A percentile compares a stretch with the other conserved stretches of the same genome.
These are phyloP conservation scores for Helicocarpus griseus DNA, from an alignment of 2,329 filamentous ascomycete species.

Conservation along the genomic window DNA sequence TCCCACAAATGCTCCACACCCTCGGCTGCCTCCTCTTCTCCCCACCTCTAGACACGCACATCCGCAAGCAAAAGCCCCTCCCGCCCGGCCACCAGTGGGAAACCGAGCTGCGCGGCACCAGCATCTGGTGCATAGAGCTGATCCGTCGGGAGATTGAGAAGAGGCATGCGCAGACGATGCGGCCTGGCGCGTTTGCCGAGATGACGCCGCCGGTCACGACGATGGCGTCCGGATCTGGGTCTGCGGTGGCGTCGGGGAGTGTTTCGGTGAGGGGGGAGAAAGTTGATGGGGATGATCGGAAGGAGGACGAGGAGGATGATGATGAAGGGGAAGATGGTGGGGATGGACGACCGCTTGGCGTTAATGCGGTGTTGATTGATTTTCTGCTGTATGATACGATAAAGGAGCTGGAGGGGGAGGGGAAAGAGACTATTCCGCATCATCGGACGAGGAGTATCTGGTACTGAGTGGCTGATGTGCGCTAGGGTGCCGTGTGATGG, in stretches of 20 bases:
- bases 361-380: slow-evolving; percentile 90
- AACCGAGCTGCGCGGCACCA: slow-evolving; percentile 80
- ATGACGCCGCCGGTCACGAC: background rate
- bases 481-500: too few species aligned
- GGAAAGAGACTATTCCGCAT: slow-evolving; percentile 54
- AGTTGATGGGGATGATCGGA: background rate
- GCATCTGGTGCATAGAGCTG: slow-evolving; percentile 92
- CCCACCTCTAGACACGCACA: slow-evolving; percentile 62
- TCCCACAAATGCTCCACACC: slow-evolving; percentile 83
- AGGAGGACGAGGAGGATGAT: slow-evolving; percentile 7
- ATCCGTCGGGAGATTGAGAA: slow-evolving; percentile 70
- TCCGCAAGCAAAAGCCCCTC: slow-evolving; percentile 56
- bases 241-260: slow-evolving; percentile 5
- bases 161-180: slow-evolving; percentile 55
- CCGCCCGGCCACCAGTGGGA: slow-evolving; percentile 69
- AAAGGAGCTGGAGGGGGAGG: slow-evolving; percentile 67
- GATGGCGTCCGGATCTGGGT: slow-evolving; percentile 7
- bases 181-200: slow-evolving; percentile 6
- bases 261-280: slow-evolving; percentile 1
- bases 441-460: slow-evolving; percentile 89
- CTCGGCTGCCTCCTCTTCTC: slow-evolving; percentile 78
- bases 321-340: slow-evolving; percentile 6
- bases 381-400: slow-evolving; percentile 95
- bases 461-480: slow-evolving; percentile 58
- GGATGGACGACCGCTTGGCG: slow-evolving; percentile 30